These are phyloP conservation scores for Blastobotrys indianensis DNA, from an alignment of 1,139 yeast species.

Conservation along the genomic window DNA sequence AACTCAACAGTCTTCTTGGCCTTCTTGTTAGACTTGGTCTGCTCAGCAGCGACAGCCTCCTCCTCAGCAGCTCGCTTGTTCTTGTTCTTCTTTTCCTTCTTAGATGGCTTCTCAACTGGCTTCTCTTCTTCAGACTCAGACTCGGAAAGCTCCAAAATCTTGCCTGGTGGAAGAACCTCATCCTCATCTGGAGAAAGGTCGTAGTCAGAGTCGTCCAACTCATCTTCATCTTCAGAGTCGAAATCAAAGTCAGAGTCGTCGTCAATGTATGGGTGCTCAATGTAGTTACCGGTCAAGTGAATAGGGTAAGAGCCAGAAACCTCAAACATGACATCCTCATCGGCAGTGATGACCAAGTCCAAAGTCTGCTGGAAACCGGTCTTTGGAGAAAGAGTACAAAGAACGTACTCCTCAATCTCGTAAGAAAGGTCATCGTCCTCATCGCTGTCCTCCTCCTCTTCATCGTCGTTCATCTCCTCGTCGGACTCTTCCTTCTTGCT, in stretches of 20 bases:
- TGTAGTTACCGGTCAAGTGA: conserved; percentile 90
- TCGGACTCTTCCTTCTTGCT: conserved; percentile 22
- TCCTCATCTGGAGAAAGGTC: conserved; percentile 92
- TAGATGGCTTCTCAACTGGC: conserved; percentile 42
- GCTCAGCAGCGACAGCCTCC: conserved; percentile 23
- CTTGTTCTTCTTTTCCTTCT: conserved; percentile 43
- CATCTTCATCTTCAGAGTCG: conserved; percentile 38
- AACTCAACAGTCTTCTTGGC: conserved; percentile 62
- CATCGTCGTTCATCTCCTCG: conserved; percentile 24
- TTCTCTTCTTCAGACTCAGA: conserved; percentile 47
- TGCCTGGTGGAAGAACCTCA: conserved; percentile 46
- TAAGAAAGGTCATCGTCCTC: conserved; percentile 54
- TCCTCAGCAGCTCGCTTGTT: conserved; percentile 36
- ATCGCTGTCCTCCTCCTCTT: conserved; percentile 45
- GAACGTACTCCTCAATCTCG: conserved; percentile 69
- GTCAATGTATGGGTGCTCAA: conserved; percentile 87
- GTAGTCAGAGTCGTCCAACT: conserved; percentile 64
- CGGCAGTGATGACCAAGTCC: conserved; percentile 86
- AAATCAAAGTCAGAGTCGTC: conserved; percentile 38
- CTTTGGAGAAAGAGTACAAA: conserved; percentile 88
- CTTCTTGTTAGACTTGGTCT: conserved; percentile 30
- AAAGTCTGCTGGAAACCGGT: conserved; percentile 75
- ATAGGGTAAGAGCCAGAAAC: conserved; percentile 94
- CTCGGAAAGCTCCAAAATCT: conserved; percentile 27
- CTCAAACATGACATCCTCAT: conserved; percentile 88